These are phyloP conservation scores for Sistotremastrum suecicum DNA, from an alignment of 768 basidiomycete species.

Conservation along the genomic window DNA sequence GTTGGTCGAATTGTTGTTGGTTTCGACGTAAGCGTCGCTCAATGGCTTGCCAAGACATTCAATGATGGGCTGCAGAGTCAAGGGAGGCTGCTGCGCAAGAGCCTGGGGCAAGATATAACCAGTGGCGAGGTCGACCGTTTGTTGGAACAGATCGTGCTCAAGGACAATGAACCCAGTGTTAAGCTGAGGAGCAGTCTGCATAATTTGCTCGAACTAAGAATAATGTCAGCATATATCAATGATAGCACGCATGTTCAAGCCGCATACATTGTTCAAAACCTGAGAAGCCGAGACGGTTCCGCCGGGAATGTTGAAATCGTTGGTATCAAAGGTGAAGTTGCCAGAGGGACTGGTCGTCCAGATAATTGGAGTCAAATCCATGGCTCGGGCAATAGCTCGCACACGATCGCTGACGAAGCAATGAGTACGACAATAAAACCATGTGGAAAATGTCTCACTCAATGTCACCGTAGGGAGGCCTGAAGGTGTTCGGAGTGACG, in stretches of 20 bases:
- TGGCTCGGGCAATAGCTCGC: slow-evolving; percentile 66
- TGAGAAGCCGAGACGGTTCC: slow-evolving; percentile 42
- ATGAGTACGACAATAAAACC: neutral
- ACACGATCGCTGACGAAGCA: slow-evolving; percentile 58
- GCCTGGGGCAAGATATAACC: slow-evolving; percentile 80
- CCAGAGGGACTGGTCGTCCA: slow-evolving; percentile 56
- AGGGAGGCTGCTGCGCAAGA: slow-evolving; percentile 47
- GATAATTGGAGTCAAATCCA: slow-evolving; percentile 73
- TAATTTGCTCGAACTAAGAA: slow-evolving; percentile 52
- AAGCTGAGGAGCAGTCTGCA: slow-evolving; percentile 42
- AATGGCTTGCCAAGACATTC: slow-evolving; percentile 45
- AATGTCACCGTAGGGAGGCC: slow-evolving; percentile 73
- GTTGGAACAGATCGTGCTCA: slow-evolving; percentile 77
- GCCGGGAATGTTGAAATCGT: slow-evolving; percentile 69
- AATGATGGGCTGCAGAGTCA: slow-evolving; percentile 61
- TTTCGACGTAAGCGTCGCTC: slow-evolving; percentile 67
- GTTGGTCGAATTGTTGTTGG: slow-evolving; percentile 55
- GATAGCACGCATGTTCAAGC: neutral
- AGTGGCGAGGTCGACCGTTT: slow-evolving; percentile 72
- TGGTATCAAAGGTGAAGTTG: slow-evolving; percentile 62
- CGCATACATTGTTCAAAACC: slow-evolving; percentile 36
- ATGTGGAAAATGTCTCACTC: slow-evolving; percentile 29
- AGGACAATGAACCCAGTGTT: slow-evolving; percentile 79
- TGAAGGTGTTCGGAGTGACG: slow-evolving; percentile 64
- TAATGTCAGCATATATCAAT: slow-evolving; percentile 7